phyloP scores from a whole-genome alignment of 176 grass and related monocot genomes.

The Aegilops sharonensis region DNA sequence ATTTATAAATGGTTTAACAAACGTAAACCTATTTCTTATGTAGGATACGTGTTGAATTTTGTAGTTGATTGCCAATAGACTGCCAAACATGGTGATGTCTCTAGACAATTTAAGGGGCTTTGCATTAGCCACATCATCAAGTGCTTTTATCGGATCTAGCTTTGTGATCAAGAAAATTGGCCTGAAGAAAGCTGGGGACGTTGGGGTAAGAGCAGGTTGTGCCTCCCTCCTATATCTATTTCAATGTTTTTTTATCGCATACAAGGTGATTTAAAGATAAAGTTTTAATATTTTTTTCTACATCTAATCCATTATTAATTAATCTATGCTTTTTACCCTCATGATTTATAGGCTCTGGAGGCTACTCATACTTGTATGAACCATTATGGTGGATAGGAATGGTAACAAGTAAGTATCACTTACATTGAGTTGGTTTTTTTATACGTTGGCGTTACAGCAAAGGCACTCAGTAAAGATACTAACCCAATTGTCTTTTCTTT shows the following conservation, averaged over 20 bases:
- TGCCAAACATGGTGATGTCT: slow-evolving; percentile 49
- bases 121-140: slow-evolving; percentile 67
- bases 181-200: slow-evolving; percentile 65
- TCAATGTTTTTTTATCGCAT: not conserved
- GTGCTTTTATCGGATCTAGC: slow-evolving; percentile 88
- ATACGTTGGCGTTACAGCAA: not conserved
- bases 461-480: not conserved
- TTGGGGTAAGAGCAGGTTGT: slow-evolving; percentile 76
- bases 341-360: slow-evolving; percentile 59
- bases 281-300: not conserved
- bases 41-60: not conserved
- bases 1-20: not conserved
- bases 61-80: not conserved
- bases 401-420: slow-evolving; percentile 75
- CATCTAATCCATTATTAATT: not conserved
- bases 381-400: slow-evolving; percentile 91
- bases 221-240: slow-evolving; percentile 28
- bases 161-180: slow-evolving; percentile 94
- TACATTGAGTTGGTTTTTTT: not conserved
- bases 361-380: slow-evolving; percentile 76
- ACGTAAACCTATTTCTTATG: not conserved
- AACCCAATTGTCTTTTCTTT: not conserved
- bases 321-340: not conserved
- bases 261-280: not conserved
- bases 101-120: slow-evolving; percentile 74